These are phyloP conservation scores for Hypoxylon sp. DNA, from an alignment of 2,329 filamentous ascomycete genomes.

Conservation along the genomic window DNA sequence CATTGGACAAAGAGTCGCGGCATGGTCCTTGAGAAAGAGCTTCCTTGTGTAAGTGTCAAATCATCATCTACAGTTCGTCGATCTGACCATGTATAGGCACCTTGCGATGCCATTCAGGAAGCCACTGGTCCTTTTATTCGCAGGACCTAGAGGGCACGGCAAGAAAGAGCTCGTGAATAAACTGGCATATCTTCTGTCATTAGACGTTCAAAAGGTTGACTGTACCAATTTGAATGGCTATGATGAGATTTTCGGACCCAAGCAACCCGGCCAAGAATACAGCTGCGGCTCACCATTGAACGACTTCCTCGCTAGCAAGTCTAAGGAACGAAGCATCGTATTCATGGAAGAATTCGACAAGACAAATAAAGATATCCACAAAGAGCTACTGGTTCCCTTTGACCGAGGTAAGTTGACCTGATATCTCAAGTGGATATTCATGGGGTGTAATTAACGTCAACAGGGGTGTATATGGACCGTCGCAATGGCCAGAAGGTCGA, in stretches of 20 bases:
- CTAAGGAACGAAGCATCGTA: constrained; percentile 57
- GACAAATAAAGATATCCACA: constrained; percentile 56
- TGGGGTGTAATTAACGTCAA: constrained; percentile 46
- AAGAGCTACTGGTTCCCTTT: constrained; percentile 60
- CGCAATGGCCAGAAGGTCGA: constrained; percentile 54
- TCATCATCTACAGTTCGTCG: background rate
- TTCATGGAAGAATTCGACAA: constrained; percentile 68
- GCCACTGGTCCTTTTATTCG: constrained; percentile 60
- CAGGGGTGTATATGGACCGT: constrained; percentile 58
- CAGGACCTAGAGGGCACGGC: constrained; percentile 62
- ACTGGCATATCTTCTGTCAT: constrained; percentile 57
- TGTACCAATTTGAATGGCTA: constrained; percentile 56
- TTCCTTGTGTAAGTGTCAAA: constrained; percentile 38
- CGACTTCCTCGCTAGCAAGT: constrained; percentile 60
- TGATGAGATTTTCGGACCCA: constrained; percentile 60
- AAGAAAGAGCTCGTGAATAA: constrained; percentile 62
- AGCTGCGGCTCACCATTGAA: constrained; percentile 60
- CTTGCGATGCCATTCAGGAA: constrained; percentile 48
- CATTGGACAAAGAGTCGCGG: constrained; percentile 43
- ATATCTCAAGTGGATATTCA: background rate
- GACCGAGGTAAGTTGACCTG: constrained; percentile 55
- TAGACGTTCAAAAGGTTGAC: constrained; percentile 57
- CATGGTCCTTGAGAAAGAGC: constrained; percentile 31
- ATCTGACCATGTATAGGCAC: constrained; percentile 46
- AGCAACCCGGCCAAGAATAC: constrained; percentile 51